Percentiles rank a stretch among this genome's conserved stretches.
These are phyloP conservation scores for Thermothielavioides terrestris DNA, from an alignment of 495 filamentous ascomycete genomes.

Conservation along the genomic window DNA sequence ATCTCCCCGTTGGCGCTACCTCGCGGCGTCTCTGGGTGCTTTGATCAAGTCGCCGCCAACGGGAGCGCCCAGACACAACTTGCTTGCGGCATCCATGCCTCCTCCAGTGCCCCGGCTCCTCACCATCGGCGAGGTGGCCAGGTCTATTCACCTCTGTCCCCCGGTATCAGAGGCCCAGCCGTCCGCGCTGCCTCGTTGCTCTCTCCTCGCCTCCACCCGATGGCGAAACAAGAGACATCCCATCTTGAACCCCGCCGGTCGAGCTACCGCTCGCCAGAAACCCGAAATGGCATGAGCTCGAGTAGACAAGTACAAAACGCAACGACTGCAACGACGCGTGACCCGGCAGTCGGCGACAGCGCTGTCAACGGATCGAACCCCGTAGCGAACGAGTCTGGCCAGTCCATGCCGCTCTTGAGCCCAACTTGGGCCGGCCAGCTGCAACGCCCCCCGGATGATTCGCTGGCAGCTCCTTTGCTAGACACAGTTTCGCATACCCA, in stretches of 20 bases:
- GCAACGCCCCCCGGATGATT: constrained; percentile 17
- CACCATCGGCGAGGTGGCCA: not conserved
- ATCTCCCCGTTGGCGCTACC: constrained; percentile 36
- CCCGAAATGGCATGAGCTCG: not conserved
- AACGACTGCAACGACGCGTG: not conserved
- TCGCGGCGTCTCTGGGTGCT: constrained; percentile 26
- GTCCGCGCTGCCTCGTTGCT: constrained; percentile 17
- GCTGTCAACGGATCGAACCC: not conserved
- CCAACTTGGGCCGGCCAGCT: constrained; percentile 15
- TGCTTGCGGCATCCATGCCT: not conserved
- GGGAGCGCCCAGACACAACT: constrained; percentile 1
- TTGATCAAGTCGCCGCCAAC: constrained; percentile 19
- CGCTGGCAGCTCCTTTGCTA: constrained; percentile 14
- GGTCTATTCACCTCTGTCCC: constrained; percentile 23
- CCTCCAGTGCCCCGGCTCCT: not conserved
- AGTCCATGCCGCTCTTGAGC: constrained; percentile 13
- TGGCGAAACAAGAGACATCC: constrained; percentile 4
- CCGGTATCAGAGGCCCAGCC: constrained; percentile 13
- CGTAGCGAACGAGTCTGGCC: constrained; percentile 1
- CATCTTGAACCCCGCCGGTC: constrained; percentile 19
- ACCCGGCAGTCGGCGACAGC: not conserved
- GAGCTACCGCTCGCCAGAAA: constrained; percentile 15
- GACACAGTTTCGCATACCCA: constrained; percentile 16
- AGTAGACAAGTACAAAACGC: not conserved
- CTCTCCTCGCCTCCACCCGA: constrained; percentile 18